Evolutionary conservation across 2,329 filamentous ascomycete genomes (phyloP), one percentile per base, ranked within the genome.

Genomic region (Neonectria faginata): DNA sequence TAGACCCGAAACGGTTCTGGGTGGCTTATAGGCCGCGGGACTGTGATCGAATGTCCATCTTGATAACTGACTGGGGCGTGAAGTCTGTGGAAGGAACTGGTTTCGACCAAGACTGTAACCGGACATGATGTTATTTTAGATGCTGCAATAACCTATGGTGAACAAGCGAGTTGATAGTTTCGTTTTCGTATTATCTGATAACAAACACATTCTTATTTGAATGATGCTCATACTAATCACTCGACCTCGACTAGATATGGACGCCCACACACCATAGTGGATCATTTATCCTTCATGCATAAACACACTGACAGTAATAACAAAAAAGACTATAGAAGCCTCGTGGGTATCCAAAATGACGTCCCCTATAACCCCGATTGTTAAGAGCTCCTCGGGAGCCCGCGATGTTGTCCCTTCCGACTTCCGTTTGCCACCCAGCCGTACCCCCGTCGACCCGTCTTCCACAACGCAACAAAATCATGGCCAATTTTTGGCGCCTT

Each of bases 271-370:
- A 36, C 11, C 5, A 39, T 3, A n/a, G 2, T 8, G 36, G 14
- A 7, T n/a, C 36, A 39, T 7, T 39, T 5, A 39, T 39, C 36
- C 14, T 39, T 6, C 36, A 2, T 16, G 16, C 5, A 16, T 16
- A n/a, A 5, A 39, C 6, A 39, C 6, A n/a, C 36, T n/a, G 6
- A 39, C 5, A 16, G 14, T 39, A 39, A 39, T 6, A 8, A 39
- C 1, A 39, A 39, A 39, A 8, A 25, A 8, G 47, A 57, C 22
- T 10, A 36, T 31, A 39, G 12, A 44, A 62, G 55, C 50, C 62
- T 66, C 58, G 12, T 25, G 58, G 51, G 65, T 67, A 67, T 64
- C 29, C 31, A 58, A 31, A 16, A 56, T 42, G n/a, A 52, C n/a
- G 16, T 31, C 33, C 27, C 22, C 27, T 29, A 20, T 22, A 33